Evolutionary conservation across 202 grass and related monocot species (phyloP).

Genomic region (Eragrostis tef): DNA sequence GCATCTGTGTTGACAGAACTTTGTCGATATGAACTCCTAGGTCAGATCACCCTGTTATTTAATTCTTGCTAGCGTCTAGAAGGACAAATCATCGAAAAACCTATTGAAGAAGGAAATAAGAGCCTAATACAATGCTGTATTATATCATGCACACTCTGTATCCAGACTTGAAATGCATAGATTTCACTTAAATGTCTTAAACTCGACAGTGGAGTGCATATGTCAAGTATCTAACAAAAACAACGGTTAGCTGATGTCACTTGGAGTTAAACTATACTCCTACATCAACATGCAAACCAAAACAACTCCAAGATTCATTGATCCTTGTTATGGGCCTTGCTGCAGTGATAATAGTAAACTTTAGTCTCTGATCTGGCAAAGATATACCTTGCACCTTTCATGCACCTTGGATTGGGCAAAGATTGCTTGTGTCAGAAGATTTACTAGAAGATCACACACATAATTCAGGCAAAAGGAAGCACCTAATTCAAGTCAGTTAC

Average conservation of each 20-base stretch:
- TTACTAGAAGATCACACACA: slow-evolving; percentile 51
- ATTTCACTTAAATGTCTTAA: neutral
- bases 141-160: neutral
- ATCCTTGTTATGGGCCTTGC: slow-evolving; percentile 43
- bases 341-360: slow-evolving; percentile 47
- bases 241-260: slow-evolving; percentile 13
- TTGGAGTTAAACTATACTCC: slow-evolving; percentile 39
- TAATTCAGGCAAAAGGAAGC: slow-evolving; percentile 26
- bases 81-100: neutral
- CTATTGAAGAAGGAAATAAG: neutral
- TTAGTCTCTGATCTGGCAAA: slow-evolving; percentile 54
- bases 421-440: slow-evolving; percentile 61
- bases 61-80: neutral
- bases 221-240: slow-evolving; percentile 16
- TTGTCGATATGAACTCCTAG: neutral
- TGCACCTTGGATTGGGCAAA: slow-evolving; percentile 52
- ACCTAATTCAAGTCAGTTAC: slow-evolving; percentile 27
- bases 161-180: neutral
- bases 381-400: slow-evolving; percentile 49
- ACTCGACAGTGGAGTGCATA: slow-evolving; percentile 10
- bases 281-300: slow-evolving; percentile 34
- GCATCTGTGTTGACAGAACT: slow-evolving; percentile 29
- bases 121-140: slow-evolving; percentile 16
- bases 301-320: slow-evolving; percentile 35
- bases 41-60: neutral